phyloP scores from a whole-genome alignment of 1,284 basidiomycete species.

The Apiotrichum mycotoxinovorans region DNA sequence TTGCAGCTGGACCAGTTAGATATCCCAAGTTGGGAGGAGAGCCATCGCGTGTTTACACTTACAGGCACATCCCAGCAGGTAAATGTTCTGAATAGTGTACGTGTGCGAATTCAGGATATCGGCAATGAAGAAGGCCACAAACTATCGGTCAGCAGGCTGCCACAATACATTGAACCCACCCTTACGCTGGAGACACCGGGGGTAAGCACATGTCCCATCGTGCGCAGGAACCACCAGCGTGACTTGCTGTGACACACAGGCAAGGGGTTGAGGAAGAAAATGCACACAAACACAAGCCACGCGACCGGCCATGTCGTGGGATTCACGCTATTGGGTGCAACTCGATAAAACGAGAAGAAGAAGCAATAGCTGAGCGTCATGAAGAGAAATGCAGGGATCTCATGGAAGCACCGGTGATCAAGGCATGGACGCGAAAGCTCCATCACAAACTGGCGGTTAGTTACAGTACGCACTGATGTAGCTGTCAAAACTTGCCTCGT shows the following conservation, averaged over 20 bases:
- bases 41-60: slow-evolving; percentile 35
- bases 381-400: slow-evolving; percentile 75
- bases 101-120: slow-evolving; percentile 73
- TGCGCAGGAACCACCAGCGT: slow-evolving; percentile 74
- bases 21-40: not conserved
- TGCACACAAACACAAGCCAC: slow-evolving; percentile 67
- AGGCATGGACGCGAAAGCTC: slow-evolving; percentile 72
- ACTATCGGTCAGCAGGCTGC: slow-evolving; percentile 66
- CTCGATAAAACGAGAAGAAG: slow-evolving; percentile 72
- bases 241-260: slow-evolving; percentile 63
- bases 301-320: slow-evolving; percentile 74
- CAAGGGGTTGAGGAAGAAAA: slow-evolving; percentile 72
- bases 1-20: slow-evolving; percentile 62
- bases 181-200: slow-evolving; percentile 67
- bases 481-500: not conserved
- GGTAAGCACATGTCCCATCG: slow-evolving; percentile 60
- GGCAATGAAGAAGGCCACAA: slow-evolving; percentile 52
- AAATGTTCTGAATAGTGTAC: slow-evolving; percentile 70
- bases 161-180: slow-evolving; percentile 9
- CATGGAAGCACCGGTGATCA: slow-evolving; percentile 77
- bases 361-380: slow-evolving; percentile 73
- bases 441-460: slow-evolving; percentile 86
- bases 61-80: slow-evolving; percentile 49
- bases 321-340: slow-evolving; percentile 55
- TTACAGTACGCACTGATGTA: too few species aligned